Evolutionary conservation across 2,329 filamentous ascomycete genomes (phyloP).

Genomic region (Aspergillus neotritici): DNA sequence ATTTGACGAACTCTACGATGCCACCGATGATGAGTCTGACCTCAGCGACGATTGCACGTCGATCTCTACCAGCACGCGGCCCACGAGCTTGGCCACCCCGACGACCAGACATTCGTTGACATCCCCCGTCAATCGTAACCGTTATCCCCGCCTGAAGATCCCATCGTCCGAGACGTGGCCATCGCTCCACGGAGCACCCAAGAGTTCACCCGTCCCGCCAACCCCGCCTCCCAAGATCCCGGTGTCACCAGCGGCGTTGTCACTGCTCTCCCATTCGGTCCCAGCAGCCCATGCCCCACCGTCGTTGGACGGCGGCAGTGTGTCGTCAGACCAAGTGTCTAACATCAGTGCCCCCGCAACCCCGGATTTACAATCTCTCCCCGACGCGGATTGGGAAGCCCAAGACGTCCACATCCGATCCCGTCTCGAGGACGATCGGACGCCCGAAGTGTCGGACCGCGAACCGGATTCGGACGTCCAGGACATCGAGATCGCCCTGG

Average conservation of each 20-base stretch:
- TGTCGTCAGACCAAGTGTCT: conserved; percentile 82
- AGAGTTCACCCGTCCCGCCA: conserved; percentile 43
- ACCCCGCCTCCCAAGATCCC: conserved; percentile 55
- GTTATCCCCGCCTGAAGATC: conserved; percentile 56
- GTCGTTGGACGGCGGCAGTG: conserved; percentile 74
- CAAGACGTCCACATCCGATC: conserved; percentile 30
- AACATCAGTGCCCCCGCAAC: conserved; percentile 78
- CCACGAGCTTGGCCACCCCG: conserved; percentile 43
- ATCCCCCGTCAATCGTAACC: conserved; percentile 39
- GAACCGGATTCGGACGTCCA: conserved; percentile 24
- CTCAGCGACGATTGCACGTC: conserved; percentile 44
- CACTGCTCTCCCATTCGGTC: conserved; percentile 64
- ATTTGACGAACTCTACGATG: conserved; percentile 83
- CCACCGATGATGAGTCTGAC: conserved; percentile 71
- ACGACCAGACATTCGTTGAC: conserved; percentile 35
- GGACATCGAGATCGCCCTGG: conserved; percentile 34
- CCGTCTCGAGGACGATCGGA: conserved; percentile 28
- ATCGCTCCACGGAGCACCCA: conserved; percentile 50
- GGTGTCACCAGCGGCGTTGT: conserved; percentile 69
- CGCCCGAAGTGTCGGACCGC: conserved; percentile 18
- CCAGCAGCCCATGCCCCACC: conserved; percentile 75
- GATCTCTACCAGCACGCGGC: conserved; percentile 44
- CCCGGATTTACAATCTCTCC: conserved; percentile 59
- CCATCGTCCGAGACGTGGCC: conserved; percentile 54
- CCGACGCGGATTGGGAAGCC: conserved; percentile 57